phyloP scores from a whole-genome alignment of 495 filamentous ascomycete genomes.

The Tuber calosporum region DNA sequence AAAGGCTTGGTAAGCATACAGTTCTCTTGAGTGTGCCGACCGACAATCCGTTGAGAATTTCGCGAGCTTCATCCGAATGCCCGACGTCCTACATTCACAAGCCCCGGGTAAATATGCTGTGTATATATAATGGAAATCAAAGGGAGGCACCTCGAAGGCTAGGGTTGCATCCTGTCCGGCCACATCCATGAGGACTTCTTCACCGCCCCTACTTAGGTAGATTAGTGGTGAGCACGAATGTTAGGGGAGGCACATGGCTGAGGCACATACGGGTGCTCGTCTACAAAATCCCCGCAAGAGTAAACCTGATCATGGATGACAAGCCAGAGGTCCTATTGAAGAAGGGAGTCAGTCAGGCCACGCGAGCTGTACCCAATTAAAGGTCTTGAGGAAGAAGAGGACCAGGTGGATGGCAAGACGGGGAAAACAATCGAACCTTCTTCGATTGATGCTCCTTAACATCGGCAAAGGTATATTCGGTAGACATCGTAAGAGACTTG shows the following conservation, averaged over 20 bases:
- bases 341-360: background rate
- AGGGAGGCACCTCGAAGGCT: slow-evolving; percentile 63
- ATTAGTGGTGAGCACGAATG: slow-evolving; percentile 7
- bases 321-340: slow-evolving; percentile 64
- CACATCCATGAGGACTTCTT: slow-evolving; percentile 95
- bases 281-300: slow-evolving; percentile 76
- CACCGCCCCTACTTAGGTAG: slow-evolving; percentile 64
- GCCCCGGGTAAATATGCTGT: slow-evolving; percentile 16
- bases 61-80: slow-evolving; percentile 96
- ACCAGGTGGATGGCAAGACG: background rate
- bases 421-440: slow-evolving; percentile 49
- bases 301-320: slow-evolving; percentile 97
- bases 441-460: slow-evolving; percentile 83
- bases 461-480: slow-evolving; percentile 66
- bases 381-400: background rate
- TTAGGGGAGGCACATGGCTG: slow-evolving; percentile 5
- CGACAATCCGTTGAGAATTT: slow-evolving; percentile 74
- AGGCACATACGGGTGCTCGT: slow-evolving; percentile 94
- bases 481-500: slow-evolving; percentile 32
- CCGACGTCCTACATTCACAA: slow-evolving; percentile 64
- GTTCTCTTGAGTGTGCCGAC: slow-evolving; percentile 78
- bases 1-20: slow-evolving; percentile 50
- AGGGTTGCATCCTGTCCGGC: slow-evolving; percentile 95
- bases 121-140: background rate
- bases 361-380: slow-evolving; percentile 3